Evolutionary conservation across 2,329 filamentous ascomycete genomes (phyloP), one percentile per base, ranked within the genome.

Genomic region (Thelonectria rubi): DNA sequence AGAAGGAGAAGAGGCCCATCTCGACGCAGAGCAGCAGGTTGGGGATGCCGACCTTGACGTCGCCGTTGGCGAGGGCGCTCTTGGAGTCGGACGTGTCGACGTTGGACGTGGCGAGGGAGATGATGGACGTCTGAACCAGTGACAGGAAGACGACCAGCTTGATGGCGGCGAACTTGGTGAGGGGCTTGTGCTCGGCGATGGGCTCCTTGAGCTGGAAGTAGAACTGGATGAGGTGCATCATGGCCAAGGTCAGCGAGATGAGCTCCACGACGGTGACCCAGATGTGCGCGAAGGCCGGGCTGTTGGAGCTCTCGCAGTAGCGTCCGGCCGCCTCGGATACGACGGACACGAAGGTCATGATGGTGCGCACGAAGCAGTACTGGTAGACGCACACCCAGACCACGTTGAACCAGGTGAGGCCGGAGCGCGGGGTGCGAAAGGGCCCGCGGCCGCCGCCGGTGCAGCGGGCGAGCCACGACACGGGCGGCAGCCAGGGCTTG

Each of bases 121-220:
- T 84, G 65, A 81, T 76, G 3, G 80, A 78, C 3, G 75, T 83
- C 77, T 97, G 93, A 92, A 93, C 96, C 76, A 96, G 95, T 32
- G 90, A 93, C 68, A 97, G 84, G 81, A 97, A 97, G 72, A 97
- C 93, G 72, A 96, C 92, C 32, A 96, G 84, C 77, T 97, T 97
- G 78, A 97, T 95, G 71, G 92, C 91, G 24, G 93, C 73, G 32
- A 97, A 88, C 77, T 97, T 97, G 66, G 94, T 77, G 67, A 94
- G 90, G 0, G 92, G 91, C 17, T 80, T 83, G 73, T 96, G 86
- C 55, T 89, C 84, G 9, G 84, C 82, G 24, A 97, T 82, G 60
- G 91, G 86, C 1, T 82, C 78, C 65, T 87, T 88, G 49, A 95
- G 81, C 75, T 96, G 92, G 30, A 91, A 75, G 76, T 97, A 97